Evolutionary conservation across 2,329 filamentous ascomycete species (phyloP), one percentile per base, ranked within the genome.

Genomic region (Cladosporium sp.): DNA sequence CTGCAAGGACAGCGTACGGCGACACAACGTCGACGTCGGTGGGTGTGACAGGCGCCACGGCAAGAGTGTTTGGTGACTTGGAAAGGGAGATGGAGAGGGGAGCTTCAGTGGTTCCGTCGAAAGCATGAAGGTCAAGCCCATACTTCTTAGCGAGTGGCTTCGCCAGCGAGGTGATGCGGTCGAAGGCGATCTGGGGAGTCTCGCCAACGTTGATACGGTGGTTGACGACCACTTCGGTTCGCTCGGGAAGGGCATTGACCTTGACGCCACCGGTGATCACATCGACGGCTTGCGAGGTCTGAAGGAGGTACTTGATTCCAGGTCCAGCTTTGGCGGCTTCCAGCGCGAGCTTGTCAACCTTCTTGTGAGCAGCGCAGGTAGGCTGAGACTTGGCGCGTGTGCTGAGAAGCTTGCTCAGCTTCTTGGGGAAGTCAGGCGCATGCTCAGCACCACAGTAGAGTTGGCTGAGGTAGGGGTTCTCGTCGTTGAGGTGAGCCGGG

Each of bases 371-470:
- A 77, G 6, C 75, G 70, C 30, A 76, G 69, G 40, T 51, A 40
- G 20, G 51, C 8, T 60, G 51, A 25, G 42, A 56, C 37, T 58
- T 45, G 40, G 49, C 51, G 28, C 49, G 65, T 8, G 60, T 50
- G 36, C 60, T 60, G 52, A 69, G 69, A 15, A 73, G 66, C 57
- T 72, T 71, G 60, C 66, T 67, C 34, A 74, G 63, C 64, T 70
- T 70, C 61, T 70, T 67, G 22, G 72, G 72, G 59, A 80, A 78
- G 5, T 76, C 69, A 0, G 83, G 80, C 0, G 82, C 83, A 65
- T 86, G 80, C 5, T 78, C 77, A 0, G 81, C 82, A 42, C 84
- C 78, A 62, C 85, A 88, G 61, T 82, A 75, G 1, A 88, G 73
- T 59, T 83, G 76, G 52, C 78, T 74, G 61, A 85, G 78, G 25